Base-by-base conservation (phyloP, 352 stramenopile genomes). In the Phytophthora chlamydospora region DNA sequence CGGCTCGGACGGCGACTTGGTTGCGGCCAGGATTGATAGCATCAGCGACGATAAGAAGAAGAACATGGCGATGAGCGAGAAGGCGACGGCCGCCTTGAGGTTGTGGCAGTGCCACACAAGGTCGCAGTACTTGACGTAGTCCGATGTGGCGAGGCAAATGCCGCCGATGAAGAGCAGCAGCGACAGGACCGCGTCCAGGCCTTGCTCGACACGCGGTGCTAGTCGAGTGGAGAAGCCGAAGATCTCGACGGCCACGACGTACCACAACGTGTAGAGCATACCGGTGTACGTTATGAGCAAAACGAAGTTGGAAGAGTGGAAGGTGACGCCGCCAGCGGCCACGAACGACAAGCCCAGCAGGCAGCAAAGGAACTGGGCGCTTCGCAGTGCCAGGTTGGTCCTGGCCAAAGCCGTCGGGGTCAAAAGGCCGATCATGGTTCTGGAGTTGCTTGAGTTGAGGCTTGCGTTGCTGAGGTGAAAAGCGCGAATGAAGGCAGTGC, bases 211-310 rank as follows among this genome's bases (percentile, higher is more conserved):
- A 11, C 60, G 33, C 3, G 40, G 27, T 17, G 59, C 48, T 8
- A 65, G 24, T 32, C 72, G 76, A 21, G 47, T 44, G 16, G 40
- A 69, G 16, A 62, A 49, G 35, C 61, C 36, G 53, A 77, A 75
- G 27, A 80, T 47, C 49, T 91, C 74, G 17, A 91, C 66, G 6
- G 62, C 71, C 21, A 69, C 46, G 3, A 85, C 6, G 31, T 63
- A 58, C 64, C 68, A 88, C 40, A 88, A 60, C n/a, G 50, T 62
- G 70, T 86, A 89, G 10, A 91, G 52, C 78, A 89, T 78, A 14
- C 71, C 58, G 14, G 78, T 82, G 68, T 89, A 89, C 24, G 68
- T 70, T 61, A 89, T 78, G 46, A 90, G 57, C 16, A 86, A 54
- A 2, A 56, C 67, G 49, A 90, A 90, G 27, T 69, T 86, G 47